phyloP scores from a whole-genome alignment of 495 filamentous ascomycete genomes.

The Hamigera avellanea region DNA sequence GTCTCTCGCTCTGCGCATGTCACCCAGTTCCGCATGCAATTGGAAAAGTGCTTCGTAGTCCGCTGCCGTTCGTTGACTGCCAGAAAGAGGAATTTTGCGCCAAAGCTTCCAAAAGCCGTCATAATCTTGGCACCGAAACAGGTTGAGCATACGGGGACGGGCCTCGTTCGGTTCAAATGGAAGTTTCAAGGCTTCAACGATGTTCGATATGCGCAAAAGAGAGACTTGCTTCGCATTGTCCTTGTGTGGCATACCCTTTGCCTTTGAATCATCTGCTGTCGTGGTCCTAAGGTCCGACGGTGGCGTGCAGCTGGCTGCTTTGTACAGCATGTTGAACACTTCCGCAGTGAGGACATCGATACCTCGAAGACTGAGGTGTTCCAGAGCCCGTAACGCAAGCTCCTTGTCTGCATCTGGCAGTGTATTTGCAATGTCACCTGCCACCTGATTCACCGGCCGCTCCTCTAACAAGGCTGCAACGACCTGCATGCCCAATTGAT shows the following conservation, averaged over 20 bases:
- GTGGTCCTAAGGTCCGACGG: not conserved
- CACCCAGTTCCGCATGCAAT: constrained; percentile 33
- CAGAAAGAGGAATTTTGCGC: constrained; percentile 40
- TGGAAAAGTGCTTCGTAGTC: constrained; percentile 48
- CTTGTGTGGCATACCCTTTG: constrained; percentile 3
- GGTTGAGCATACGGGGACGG: constrained; percentile 35
- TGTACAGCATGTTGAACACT: constrained; percentile 31
- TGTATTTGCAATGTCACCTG: constrained; percentile 3
- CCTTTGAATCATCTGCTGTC: too few relatives aligned
- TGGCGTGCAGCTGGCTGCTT: constrained; percentile 9
- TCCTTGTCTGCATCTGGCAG: constrained; percentile 20
- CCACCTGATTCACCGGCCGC: constrained; percentile 1
- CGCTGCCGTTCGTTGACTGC: constrained; percentile 33
- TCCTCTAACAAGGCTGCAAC: constrained; percentile 25
- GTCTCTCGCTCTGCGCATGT: constrained; percentile 33
- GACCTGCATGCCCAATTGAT: constrained; percentile 22
- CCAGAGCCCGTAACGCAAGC: constrained; percentile 33
- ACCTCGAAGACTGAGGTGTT: constrained; percentile 32
- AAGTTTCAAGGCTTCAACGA: constrained; percentile 23
- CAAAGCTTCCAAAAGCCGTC: constrained; percentile 50
- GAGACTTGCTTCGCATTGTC: constrained; percentile 4
- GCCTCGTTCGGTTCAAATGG: constrained; percentile 36
- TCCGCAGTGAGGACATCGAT: constrained; percentile 30
- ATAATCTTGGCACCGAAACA: constrained; percentile 32
- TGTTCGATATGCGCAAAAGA: constrained; percentile 13